phyloP scores from a whole-genome alignment of 1,284 basidiomycete species.

The Peniophora sp. region DNA sequence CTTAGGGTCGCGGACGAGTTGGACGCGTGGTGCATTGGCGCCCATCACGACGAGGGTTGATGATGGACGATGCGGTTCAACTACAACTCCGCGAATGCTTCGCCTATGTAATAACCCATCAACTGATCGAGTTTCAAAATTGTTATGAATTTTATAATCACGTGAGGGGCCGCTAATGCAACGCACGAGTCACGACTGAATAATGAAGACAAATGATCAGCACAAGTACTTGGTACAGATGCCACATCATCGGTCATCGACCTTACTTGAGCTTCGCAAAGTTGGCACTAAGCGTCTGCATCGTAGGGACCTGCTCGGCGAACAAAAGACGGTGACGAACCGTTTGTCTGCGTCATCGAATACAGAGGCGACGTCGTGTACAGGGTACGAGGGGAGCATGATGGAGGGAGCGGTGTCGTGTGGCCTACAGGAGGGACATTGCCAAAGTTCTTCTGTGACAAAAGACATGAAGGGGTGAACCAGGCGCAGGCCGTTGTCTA shows the following conservation, averaged over 20 bases:
- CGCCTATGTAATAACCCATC: too few relatives aligned
- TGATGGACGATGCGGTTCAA: background rate
- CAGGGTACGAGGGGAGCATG: slow-evolving; percentile 84
- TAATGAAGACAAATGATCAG: too few relatives aligned
- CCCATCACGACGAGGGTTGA: too few relatives aligned
- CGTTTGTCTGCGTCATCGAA: slow-evolving; percentile 74
- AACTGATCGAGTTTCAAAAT: too few relatives aligned
- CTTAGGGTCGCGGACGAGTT: too few relatives aligned
- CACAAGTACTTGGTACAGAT: too few relatives aligned
- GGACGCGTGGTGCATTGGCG: too few relatives aligned
- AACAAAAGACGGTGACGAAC: slow-evolving; percentile 90
- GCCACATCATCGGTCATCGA: background rate
- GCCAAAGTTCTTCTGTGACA: slow-evolving; percentile 99
- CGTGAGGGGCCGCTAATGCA: too few relatives aligned
- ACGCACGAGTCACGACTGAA: too few relatives aligned
- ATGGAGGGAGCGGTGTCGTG: slow-evolving; percentile 82
- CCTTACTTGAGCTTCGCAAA: background rate
- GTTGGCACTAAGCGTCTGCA: slow-evolving; percentile 50
- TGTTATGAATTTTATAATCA: too few relatives aligned
- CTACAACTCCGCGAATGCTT: background rate
- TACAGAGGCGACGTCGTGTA: slow-evolving; percentile 51
- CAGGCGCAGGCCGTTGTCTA: slow-evolving; percentile 85
- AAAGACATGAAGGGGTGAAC: slow-evolving; percentile 99
- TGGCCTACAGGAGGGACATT: slow-evolving; percentile 82
- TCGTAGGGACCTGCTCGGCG: slow-evolving; percentile 66